These are phyloP conservation scores for Peterozyma xylosa DNA, from an alignment of 805 yeast genomes.

Conservation along the genomic window DNA sequence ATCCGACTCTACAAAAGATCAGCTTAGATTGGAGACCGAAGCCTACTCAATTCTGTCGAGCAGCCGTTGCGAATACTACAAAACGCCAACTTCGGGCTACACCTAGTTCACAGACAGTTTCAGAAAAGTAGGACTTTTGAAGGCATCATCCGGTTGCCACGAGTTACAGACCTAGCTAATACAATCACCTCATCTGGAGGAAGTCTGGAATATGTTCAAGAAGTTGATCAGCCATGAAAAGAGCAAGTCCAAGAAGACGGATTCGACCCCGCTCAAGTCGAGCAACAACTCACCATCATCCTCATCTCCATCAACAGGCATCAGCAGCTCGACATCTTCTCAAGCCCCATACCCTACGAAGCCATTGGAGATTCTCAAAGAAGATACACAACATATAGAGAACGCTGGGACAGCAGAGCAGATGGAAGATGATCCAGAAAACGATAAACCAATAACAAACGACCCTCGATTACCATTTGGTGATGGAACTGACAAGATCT, in stretches of 20 bases:
- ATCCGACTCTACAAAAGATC: too few relatives aligned
- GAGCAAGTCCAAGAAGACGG: constrained; percentile 1
- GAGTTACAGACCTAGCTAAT: too few relatives aligned
- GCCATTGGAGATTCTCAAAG: constrained; percentile 3
- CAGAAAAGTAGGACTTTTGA: too few relatives aligned
- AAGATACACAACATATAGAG: constrained; percentile 7
- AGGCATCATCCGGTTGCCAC: too few relatives aligned
- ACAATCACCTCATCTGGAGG: too few relatives aligned
- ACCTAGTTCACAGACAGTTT: too few relatives aligned
- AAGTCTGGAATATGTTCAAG: constrained; percentile 3
- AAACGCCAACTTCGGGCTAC: too few relatives aligned
- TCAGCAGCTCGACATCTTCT: not conserved
- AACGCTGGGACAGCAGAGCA: not conserved
- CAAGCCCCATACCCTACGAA: not conserved
- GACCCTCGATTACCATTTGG: constrained; percentile 41
- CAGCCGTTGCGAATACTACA: too few relatives aligned
- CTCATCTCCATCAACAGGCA: not conserved
- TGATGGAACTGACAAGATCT: constrained; percentile 61
- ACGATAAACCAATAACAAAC: constrained; percentile 13
- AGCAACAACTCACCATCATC: not conserved
- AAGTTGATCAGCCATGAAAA: constrained; percentile 6
- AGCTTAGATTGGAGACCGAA: too few relatives aligned
- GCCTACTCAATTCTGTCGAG: too few relatives aligned
- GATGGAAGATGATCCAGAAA: constrained; percentile 15
- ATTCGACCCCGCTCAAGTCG: not conserved